A percentile compares a stretch with the other conserved stretches of the same genome.
phyloP scores from a whole-genome alignment of 2,329 filamentous ascomycete genomes.

The Arthroderma sp. region DNA sequence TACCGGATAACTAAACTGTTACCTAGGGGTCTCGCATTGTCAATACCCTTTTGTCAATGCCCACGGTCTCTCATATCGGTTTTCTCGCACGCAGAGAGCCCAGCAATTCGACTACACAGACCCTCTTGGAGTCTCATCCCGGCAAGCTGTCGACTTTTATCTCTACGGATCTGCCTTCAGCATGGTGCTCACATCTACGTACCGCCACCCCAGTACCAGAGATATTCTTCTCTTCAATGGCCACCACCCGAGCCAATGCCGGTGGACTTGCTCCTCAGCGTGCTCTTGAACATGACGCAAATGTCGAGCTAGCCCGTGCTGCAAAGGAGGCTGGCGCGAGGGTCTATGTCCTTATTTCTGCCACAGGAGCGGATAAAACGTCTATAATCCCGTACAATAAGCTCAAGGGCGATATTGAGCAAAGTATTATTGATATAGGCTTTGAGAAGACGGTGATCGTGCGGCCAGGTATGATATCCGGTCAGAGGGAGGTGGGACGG shows the following conservation, averaged over 20 bases:
- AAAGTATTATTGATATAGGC: constrained; percentile 55
- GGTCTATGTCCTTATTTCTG: constrained; percentile 67
- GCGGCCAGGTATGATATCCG: constrained; percentile 63
- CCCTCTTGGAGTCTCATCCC: constrained; percentile 43
- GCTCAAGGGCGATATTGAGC: constrained; percentile 86
- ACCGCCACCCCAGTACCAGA: constrained; percentile 44
- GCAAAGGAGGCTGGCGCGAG: constrained; percentile 60
- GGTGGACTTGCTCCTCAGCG: constrained; percentile 69
- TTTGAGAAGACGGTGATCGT: constrained; percentile 70
- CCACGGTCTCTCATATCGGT: constrained; percentile 31
- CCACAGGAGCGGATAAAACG: constrained; percentile 40
- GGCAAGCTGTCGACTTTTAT: constrained; percentile 56
- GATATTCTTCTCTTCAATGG: constrained; percentile 65
- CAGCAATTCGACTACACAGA: constrained; percentile 39
- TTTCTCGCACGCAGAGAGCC: constrained; percentile 36
- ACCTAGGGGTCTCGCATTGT: constrained; percentile 67
- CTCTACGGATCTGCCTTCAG: constrained; percentile 49
- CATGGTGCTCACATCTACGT: constrained; percentile 52
- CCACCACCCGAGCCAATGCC: constrained; percentile 63
- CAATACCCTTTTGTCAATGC: constrained; percentile 34
- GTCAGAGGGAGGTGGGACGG: constrained; percentile 52
- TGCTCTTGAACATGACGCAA: constrained; percentile 79
- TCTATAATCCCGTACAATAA: constrained; percentile 44
- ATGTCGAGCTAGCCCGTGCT: constrained; percentile 62
- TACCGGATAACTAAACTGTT: background rate